These are phyloP conservation scores for Primulina tabacum DNA, from an alignment of 257 asterid genomes.

Conservation along the genomic window DNA sequence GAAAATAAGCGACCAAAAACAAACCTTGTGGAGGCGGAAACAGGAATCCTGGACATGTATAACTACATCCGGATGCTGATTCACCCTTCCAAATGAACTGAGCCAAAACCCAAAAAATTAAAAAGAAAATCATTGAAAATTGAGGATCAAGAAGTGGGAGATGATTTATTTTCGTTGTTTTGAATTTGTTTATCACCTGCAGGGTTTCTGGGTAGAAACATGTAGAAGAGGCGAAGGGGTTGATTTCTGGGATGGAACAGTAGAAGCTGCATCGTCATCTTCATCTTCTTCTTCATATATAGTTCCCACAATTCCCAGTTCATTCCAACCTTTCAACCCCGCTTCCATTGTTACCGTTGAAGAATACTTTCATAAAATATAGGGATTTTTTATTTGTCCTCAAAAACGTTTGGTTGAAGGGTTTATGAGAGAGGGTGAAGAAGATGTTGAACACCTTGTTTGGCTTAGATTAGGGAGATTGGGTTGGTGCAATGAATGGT, in stretches of 20 bases:
- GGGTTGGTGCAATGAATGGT: slow-evolving; percentile 45
- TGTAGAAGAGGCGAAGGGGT: slow-evolving; percentile 42
- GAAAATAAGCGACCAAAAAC: neutral
- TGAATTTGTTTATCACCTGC: slow-evolving; percentile 25
- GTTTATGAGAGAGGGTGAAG: too few relatives aligned
- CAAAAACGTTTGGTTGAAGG: slow-evolving; percentile 16
- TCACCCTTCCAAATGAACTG: slow-evolving; percentile 40
- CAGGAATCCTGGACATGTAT: slow-evolving; percentile 47
- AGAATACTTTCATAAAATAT: neutral
- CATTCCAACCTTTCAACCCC: slow-evolving; percentile 41
- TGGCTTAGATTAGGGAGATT: slow-evolving; percentile 5
- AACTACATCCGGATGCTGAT: slow-evolving; percentile 58
- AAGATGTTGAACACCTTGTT: slow-evolving; percentile 10
- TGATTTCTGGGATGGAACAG: slow-evolving; percentile 31
- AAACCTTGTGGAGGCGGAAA: slow-evolving; percentile 69
- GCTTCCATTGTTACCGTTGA: slow-evolving; percentile 23
- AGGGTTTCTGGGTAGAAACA: slow-evolving; percentile 26
- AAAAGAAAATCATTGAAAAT: neutral
- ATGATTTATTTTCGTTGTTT: neutral
- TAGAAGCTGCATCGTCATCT: slow-evolving; percentile 36
- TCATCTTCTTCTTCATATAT: slow-evolving; percentile 75
- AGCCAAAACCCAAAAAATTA: neutral
- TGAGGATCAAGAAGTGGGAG: neutral
- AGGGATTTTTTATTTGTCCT: neutral
- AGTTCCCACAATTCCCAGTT: slow-evolving; percentile 62